phyloP scores from a whole-genome alignment of 768 basidiomycete genomes.

The Kwoniella dendrophila region DNA sequence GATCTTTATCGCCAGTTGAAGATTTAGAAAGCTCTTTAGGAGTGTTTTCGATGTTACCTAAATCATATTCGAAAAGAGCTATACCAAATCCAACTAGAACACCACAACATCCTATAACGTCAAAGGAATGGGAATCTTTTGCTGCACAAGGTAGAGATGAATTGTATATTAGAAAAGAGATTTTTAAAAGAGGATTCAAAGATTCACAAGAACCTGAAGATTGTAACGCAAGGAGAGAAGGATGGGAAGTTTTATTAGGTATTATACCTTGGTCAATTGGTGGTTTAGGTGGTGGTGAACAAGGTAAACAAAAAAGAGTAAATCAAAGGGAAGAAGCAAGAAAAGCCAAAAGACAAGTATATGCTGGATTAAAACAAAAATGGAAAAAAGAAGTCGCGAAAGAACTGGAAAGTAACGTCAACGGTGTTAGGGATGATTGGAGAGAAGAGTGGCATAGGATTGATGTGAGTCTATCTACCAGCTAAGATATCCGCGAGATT shows the following conservation, averaged over 20 bases:
- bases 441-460: slow-evolving; percentile 67
- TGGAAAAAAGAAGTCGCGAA: slow-evolving; percentile 76
- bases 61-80: slow-evolving; percentile 44
- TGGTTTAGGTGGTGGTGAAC: slow-evolving; percentile 65
- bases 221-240: slow-evolving; percentile 62
- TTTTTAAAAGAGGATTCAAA: slow-evolving; percentile 51
- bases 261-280: slow-evolving; percentile 76
- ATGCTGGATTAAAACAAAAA: slow-evolving; percentile 70
- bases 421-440: slow-evolving; percentile 62
- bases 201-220: slow-evolving; percentile 38
- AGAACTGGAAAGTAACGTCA: slow-evolving; percentile 5
- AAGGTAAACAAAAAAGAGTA: slow-evolving; percentile 67
- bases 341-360: slow-evolving; percentile 60
- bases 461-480: slow-evolving; percentile 55
- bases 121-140: slow-evolving; percentile 68
- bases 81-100: slow-evolving; percentile 66
- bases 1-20: slow-evolving; percentile 58
- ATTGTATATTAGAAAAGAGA: slow-evolving; percentile 51
- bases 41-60: slow-evolving; percentile 45
- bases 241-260: slow-evolving; percentile 90
- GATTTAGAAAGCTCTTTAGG: slow-evolving; percentile 46
- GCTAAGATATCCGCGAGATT: slow-evolving; percentile 6
- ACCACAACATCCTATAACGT: slow-evolving; percentile 74
- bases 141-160: slow-evolving; percentile 49
- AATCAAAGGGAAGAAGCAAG: slow-evolving; percentile 56